phyloP scores from a whole-genome alignment of 345 rosid genomes.

The Alliaria petiolata region DNA sequence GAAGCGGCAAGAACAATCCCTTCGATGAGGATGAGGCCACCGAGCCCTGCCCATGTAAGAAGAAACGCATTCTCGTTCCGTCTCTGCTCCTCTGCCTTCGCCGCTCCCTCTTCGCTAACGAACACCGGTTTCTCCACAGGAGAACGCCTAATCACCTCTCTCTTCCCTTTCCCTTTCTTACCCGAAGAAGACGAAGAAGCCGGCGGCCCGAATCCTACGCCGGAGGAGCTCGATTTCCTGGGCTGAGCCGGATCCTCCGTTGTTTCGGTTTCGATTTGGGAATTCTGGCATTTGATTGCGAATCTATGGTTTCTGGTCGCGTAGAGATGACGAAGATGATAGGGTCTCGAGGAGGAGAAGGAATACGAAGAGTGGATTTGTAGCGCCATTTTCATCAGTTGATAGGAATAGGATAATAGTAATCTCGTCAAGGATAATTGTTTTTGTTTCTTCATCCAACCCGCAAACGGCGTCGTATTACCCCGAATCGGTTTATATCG shows the following conservation, averaged over 20 bases:
- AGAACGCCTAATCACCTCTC: constrained; percentile 54
- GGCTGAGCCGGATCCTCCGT: constrained; percentile 39
- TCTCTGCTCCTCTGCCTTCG: constrained; percentile 50
- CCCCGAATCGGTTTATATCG: no score
- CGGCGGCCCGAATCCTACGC: constrained; percentile 60
- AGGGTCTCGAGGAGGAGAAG: constrained; percentile 30
- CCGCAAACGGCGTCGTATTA: background rate
- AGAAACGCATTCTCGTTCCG: constrained; percentile 84
- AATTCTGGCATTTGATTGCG: constrained; percentile 42
- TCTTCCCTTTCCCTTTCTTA: constrained; percentile 45
- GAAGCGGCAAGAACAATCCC: constrained; percentile 77
- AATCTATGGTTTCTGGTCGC: constrained; percentile 32
- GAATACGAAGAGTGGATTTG: constrained; percentile 39
- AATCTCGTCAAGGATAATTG: background rate
- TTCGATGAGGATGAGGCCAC: constrained; percentile 60
- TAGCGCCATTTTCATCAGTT: constrained; percentile 74
- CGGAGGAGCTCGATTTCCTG: constrained; percentile 43
- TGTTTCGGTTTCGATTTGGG: constrained; percentile 38
- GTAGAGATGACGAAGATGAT: constrained; percentile 28
- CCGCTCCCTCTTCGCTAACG: constrained; percentile 49
- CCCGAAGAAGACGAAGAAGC: constrained; percentile 32
- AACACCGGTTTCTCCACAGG: constrained; percentile 68
- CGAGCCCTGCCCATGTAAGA: constrained; percentile 82
- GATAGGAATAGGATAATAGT: background rate
- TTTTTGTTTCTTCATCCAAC: background rate